phyloP scores from a whole-genome alignment of 2,329 filamentous ascomycete species.

The Teratosphaeria nubilosa region DNA sequence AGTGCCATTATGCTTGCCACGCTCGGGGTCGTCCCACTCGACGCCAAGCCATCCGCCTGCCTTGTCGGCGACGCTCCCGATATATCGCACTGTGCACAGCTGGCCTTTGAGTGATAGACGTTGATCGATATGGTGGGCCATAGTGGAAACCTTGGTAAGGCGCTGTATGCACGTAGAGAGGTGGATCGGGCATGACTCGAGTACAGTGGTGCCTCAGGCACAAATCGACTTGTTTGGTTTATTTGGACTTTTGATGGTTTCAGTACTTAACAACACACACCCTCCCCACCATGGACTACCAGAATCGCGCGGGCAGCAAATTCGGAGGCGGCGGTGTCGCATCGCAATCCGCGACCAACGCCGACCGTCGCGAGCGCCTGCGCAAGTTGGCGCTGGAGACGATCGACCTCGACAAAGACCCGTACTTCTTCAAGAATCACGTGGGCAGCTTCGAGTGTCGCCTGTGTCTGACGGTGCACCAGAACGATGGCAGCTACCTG shows the following conservation, averaged over 20 bases:
- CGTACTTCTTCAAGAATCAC: constrained; percentile 99
- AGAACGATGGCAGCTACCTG: constrained; percentile 97
- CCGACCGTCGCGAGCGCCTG: constrained; percentile 91
- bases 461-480: constrained; percentile 92
- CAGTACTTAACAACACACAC: background rate
- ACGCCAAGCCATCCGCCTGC: constrained; percentile 80
- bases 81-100: constrained; percentile 75
- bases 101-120: constrained; percentile 69
- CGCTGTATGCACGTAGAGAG: background rate
- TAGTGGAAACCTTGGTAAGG: background rate
- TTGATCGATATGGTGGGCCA: constrained; percentile 43
- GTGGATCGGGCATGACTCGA: background rate
- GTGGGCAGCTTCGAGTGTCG: constrained; percentile 96
- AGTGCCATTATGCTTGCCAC: constrained; percentile 85
- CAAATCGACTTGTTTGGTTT: background rate
- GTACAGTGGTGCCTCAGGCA: background rate
- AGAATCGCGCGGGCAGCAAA: constrained; percentile 94
- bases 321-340: constrained; percentile 96
- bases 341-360: constrained; percentile 85
- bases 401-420: constrained; percentile 98
- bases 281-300: constrained; percentile 26
- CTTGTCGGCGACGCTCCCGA: constrained; percentile 67
- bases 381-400: constrained; percentile 97
- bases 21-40: constrained; percentile 82
- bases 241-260: background rate